Evolutionary conservation across 2,329 filamentous ascomycete species (phyloP).

Genomic region (Paecilomyces niveus): DNA sequence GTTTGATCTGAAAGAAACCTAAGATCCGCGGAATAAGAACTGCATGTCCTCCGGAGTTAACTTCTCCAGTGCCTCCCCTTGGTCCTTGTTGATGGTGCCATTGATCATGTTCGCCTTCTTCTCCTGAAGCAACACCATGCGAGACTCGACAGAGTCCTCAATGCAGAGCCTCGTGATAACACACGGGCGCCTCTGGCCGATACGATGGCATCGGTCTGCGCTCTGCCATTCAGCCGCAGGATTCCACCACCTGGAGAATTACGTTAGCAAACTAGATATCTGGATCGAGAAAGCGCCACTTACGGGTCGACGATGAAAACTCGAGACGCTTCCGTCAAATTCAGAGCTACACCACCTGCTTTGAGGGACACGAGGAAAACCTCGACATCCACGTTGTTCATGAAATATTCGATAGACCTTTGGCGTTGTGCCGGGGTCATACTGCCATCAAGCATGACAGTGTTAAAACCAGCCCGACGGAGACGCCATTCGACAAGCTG

Average conservation of each 20-base stretch:
- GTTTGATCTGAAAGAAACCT: slow-evolving; percentile 7
- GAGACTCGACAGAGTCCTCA: slow-evolving; percentile 91
- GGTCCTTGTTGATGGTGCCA: slow-evolving; percentile 90
- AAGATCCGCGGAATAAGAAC: slow-evolving; percentile 82
- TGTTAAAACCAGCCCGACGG: slow-evolving; percentile 92
- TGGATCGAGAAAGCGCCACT: slow-evolving; percentile 34
- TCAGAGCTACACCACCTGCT: slow-evolving; percentile 90
- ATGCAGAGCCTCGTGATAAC: slow-evolving; percentile 92
- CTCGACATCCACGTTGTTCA: slow-evolving; percentile 89
- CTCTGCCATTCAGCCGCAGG: slow-evolving; percentile 99
- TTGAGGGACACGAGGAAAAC: slow-evolving; percentile 95
- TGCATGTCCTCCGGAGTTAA: slow-evolving; percentile 88
- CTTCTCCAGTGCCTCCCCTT: slow-evolving; percentile 76
- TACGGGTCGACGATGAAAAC: slow-evolving; percentile 96
- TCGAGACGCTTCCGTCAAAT: slow-evolving; percentile 86
- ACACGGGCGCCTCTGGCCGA: slow-evolving; percentile 88
- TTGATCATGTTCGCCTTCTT: slow-evolving; percentile 99
- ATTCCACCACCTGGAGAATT: slow-evolving; percentile 77
- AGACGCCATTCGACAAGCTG: slow-evolving; percentile 96
- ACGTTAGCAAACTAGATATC: slow-evolving; percentile 17
- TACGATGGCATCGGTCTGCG: slow-evolving; percentile 88
- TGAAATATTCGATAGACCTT: slow-evolving; percentile 91
- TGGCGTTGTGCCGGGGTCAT: slow-evolving; percentile 94
- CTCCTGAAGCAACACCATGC: slow-evolving; percentile 93
- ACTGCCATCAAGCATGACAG: slow-evolving; percentile 94